Percentiles rank a stretch among this genome's conserved stretches.
Evolutionary conservation across 2,329 filamentous ascomycete species (phyloP).

Genomic region (Arthroderma sp.): DNA sequence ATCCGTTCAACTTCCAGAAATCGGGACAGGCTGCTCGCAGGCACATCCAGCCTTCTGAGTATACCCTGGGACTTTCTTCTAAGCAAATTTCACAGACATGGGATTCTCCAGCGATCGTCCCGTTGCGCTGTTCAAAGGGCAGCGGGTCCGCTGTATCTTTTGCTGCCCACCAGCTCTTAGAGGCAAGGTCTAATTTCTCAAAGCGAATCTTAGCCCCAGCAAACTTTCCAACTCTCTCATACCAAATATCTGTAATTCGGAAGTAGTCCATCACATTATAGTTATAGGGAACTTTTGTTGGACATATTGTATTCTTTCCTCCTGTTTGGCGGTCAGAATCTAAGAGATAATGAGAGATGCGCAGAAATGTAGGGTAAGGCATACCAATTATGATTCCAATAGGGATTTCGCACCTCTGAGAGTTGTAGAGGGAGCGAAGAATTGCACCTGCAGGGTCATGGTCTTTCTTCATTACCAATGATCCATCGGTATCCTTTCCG

Average conservation of each 20-base stretch:
- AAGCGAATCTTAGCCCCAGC: slow-evolving; percentile 47
- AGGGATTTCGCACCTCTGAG: slow-evolving; percentile 34
- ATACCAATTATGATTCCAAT: slow-evolving; percentile 45
- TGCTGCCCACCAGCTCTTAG: slow-evolving; percentile 47
- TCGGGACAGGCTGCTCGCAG: slow-evolving; percentile 36
- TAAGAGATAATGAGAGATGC: too few relatives aligned
- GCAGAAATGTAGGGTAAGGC: not conserved
- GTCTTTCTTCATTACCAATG: slow-evolving; percentile 35
- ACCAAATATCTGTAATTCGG: slow-evolving; percentile 55
- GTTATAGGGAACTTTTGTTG: slow-evolving; percentile 39
- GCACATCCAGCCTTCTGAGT: slow-evolving; percentile 45
- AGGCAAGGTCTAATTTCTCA: slow-evolving; percentile 45
- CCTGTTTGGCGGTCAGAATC: slow-evolving; percentile 25
- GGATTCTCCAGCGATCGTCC: slow-evolving; percentile 13
- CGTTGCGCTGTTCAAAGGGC: slow-evolving; percentile 19
- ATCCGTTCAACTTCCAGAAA: slow-evolving; percentile 42
- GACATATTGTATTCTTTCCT: slow-evolving; percentile 35
- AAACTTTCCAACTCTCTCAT: slow-evolving; percentile 37
- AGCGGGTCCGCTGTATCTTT: slow-evolving; percentile 17
- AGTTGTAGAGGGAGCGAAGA: slow-evolving; percentile 33
- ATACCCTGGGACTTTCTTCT: slow-evolving; percentile 20
- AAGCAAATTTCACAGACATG: slow-evolving; percentile 31
- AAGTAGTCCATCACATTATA: slow-evolving; percentile 59
- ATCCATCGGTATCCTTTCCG: slow-evolving; percentile 4
- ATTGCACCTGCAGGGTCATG: slow-evolving; percentile 27